phyloP scores from a whole-genome alignment of 164 flowering plant species.

The Cinnamomum chago region DNA sequence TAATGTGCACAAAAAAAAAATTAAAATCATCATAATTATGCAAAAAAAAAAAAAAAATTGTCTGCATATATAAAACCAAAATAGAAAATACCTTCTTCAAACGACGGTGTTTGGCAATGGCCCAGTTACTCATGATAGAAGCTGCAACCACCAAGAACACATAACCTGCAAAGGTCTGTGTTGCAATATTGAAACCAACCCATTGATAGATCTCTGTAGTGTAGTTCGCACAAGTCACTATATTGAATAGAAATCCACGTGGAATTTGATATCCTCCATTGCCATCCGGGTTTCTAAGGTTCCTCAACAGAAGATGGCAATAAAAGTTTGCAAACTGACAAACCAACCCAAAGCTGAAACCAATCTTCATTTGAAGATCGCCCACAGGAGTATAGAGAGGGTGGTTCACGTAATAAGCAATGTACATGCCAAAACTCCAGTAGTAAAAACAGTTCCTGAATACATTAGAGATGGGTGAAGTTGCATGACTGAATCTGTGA shows the following conservation, averaged over 20 bases:
- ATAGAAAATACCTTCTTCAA: conserved; percentile 57
- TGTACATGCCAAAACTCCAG: conserved; percentile 82
- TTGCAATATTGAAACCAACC: conserved; percentile 92
- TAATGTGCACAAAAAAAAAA: too few relatives aligned
- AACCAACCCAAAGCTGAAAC: conserved; percentile 71
- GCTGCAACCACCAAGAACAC: conserved; percentile 74
- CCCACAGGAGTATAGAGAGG: conserved; percentile 88
- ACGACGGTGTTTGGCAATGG: conserved; percentile 81
- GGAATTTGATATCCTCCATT: conserved; percentile 93
- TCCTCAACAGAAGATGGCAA: conserved; percentile 75
- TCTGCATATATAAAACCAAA: not conserved
- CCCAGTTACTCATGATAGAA: conserved; percentile 89
- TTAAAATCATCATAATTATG: too few relatives aligned
- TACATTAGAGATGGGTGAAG: conserved; percentile 85
- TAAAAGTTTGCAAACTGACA: conserved; percentile 81
- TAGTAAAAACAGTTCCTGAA: conserved; percentile 90
- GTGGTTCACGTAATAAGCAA: conserved; percentile 72
- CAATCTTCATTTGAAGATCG: conserved; percentile 85
- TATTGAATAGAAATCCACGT: conserved; percentile 80
- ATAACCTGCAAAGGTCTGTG: conserved; percentile 92
- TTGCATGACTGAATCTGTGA: conserved; percentile 96
- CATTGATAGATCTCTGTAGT: conserved; percentile 97
- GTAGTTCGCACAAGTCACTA: conserved; percentile 96
- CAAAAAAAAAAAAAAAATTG: too few relatives aligned
- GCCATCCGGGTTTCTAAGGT: conserved; percentile 56